A percentile compares a stretch with the other conserved stretches of the same genome.
These are phyloP conservation scores for Parsonsia alboflavescens DNA, from an alignment of 257 asterid genomes.

Conservation along the genomic window DNA sequence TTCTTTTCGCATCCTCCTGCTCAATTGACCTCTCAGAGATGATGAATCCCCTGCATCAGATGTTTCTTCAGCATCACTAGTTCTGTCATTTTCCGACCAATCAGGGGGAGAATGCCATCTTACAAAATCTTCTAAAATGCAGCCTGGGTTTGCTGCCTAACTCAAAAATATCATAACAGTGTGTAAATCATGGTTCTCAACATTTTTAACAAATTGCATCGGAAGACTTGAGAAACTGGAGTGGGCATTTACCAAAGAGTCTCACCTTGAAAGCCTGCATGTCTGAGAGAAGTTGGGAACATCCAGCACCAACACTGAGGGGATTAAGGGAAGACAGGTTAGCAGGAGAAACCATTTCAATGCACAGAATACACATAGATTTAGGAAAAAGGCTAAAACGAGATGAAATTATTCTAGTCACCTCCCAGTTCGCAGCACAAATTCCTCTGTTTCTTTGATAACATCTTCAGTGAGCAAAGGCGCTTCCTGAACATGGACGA, in stretches of 20 bases:
- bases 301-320: conserved; percentile 95
- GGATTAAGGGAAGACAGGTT: conserved; percentile 22
- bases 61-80: conserved; percentile 41
- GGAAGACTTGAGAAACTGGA: conserved; percentile 17
- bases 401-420: conserved; percentile 18
- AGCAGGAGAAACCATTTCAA: conserved; percentile 20
- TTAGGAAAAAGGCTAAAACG: background rate
- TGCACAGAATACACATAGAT: background rate
- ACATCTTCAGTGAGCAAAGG: conserved; percentile 95
- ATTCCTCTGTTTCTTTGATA: conserved; percentile 95
- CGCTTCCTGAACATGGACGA: conserved; percentile 54
- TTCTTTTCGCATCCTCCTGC: conserved; percentile 97
- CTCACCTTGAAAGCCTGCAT: conserved; percentile 99
- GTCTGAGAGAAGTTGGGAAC: conserved; percentile 97
- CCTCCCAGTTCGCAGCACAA: conserved; percentile 97
- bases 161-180: conserved; percentile 24
- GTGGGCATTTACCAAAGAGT: conserved; percentile 18
- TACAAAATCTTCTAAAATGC: conserved; percentile 90
- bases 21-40: conserved; percentile 77
- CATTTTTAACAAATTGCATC: conserved; percentile 10
- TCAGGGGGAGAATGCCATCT: conserved; percentile 99
- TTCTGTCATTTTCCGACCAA: conserved; percentile 67
- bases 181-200: conserved; percentile 20
- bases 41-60: conserved; percentile 46
- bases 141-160: conserved; percentile 99